Conservation (phyloP, 2,329 filamentous ascomycete genomes). For the Pseudogymnoascus sp. region DNA sequence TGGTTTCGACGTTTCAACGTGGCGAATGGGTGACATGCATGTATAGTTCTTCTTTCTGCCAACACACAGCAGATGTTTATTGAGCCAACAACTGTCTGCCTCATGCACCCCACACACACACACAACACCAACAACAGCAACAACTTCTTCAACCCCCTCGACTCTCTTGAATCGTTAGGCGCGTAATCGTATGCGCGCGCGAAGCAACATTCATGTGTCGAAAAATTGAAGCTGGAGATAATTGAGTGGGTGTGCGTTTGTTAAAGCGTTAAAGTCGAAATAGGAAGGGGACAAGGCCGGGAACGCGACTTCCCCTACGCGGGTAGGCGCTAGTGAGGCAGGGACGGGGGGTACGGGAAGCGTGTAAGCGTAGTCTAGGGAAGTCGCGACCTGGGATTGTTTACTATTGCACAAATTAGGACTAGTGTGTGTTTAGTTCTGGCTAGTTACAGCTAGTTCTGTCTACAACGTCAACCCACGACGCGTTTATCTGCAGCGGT, state of each 20-base stretch:
- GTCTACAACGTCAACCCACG: background rate
- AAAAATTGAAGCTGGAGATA: background rate
- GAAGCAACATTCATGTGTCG: background rate
- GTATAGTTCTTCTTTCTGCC: background rate
- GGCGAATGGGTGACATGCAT: background rate
- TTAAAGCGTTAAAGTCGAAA: background rate
- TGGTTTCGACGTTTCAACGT: background rate
- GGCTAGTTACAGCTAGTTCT: background rate
- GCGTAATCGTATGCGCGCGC: conserved; percentile 6
- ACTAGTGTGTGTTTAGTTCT: background rate
- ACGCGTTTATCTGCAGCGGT: background rate
- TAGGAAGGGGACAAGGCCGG: conserved; percentile 2
- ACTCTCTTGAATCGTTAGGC: background rate
- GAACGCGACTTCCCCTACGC: conserved; percentile 1
- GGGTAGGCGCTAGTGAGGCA: conserved; percentile 1
- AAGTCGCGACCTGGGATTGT: conserved; percentile 7
- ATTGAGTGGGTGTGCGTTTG: background rate
- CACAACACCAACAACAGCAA: background rate
- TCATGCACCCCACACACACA: conserved; percentile 2
- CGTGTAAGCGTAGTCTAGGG: background rate
- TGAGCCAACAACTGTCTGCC: background rate
- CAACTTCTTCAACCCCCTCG: background rate
- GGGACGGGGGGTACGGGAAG: background rate
- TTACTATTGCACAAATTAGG: background rate
- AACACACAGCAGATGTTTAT: background rate